Percentiles rank a stretch among this genome's conserved stretches.
These are phyloP conservation scores for Onygena corvina DNA, from an alignment of 2,329 filamentous ascomycete species.

Conservation along the genomic window DNA sequence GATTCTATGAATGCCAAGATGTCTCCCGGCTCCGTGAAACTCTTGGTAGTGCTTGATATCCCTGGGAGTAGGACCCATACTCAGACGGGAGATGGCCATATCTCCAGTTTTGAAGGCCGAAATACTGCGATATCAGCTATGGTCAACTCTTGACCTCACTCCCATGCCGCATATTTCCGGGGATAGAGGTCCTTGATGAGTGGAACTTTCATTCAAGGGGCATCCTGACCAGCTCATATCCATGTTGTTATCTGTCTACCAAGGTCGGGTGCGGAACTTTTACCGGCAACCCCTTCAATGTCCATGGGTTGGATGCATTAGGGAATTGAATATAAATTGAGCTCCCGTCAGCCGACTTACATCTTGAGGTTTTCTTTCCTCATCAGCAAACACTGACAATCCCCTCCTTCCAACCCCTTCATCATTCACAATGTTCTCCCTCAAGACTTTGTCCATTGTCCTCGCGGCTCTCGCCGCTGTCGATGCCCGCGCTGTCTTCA, in stretches of 20 bases:
- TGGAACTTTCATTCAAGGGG: constrained; percentile 3
- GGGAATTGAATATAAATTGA: not conserved
- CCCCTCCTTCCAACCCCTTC: not conserved
- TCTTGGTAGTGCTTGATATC: constrained; percentile 2
- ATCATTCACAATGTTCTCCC: constrained; percentile 11
- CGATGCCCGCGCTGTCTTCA: constrained; percentile 11
- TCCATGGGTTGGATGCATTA: not conserved
- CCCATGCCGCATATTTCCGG: not conserved
- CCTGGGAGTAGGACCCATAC: not conserved
- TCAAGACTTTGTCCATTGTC: constrained; percentile 13
- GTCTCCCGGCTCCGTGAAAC: not conserved
- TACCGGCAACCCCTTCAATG: not conserved
- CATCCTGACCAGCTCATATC: not conserved
- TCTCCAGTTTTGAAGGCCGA: not conserved
- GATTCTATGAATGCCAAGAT: not conserved
- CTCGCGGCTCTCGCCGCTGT: constrained; percentile 9
- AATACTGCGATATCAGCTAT: not conserved
- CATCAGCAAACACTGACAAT: not conserved
- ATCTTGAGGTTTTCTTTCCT: not conserved
- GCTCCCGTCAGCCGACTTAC: not conserved
- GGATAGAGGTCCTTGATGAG: not conserved
- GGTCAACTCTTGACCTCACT: constrained; percentile 4
- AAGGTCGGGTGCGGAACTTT: not conserved
- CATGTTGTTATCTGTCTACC: not conserved
- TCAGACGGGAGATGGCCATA: not conserved